phyloP scores from a whole-genome alignment of 129 eudicot species.

The Pittosporum tobira region DNA sequence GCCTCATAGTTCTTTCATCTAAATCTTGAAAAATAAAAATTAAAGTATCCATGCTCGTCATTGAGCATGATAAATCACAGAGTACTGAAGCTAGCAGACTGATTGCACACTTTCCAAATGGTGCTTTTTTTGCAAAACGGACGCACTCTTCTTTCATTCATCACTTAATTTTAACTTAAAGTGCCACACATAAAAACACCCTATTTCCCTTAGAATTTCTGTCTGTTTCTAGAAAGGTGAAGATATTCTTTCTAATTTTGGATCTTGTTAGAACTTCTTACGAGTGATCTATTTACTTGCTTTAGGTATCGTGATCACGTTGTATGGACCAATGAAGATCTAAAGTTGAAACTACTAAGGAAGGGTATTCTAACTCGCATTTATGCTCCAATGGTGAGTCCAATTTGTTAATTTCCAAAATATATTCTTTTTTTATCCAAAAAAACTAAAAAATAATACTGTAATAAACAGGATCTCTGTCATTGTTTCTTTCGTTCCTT shows the following conservation, averaged over 20 bases:
- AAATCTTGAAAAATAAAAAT: too few species aligned
- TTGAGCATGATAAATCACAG: too few species aligned
- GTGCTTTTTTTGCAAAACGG: too few species aligned
- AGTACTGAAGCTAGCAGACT: too few species aligned
- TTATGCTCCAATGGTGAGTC: slow-evolving; percentile 57
- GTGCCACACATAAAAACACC: too few species aligned
- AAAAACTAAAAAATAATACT: too few species aligned
- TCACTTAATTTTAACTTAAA: too few species aligned
- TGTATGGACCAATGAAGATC: slow-evolving; percentile 47
- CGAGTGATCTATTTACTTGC: background rate
- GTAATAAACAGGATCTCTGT: background rate
- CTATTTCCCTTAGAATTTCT: too few species aligned
- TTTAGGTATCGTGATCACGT: slow-evolving; percentile 63
- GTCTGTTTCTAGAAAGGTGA: too few species aligned
- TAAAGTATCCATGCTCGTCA: too few species aligned
- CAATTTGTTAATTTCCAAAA: background rate
- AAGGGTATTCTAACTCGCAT: slow-evolving; percentile 56
- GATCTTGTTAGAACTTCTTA: background rate
- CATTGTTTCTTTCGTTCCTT: background rate
- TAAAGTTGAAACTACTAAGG: slow-evolving; percentile 39
- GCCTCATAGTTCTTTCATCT: background rate
- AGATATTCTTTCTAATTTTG: background rate
- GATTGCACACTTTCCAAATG: too few species aligned
- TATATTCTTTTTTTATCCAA: background rate
- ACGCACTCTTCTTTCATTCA: too few species aligned